A percentile compares a stretch with the other conserved stretches of the same genome.
phyloP scores from a whole-genome alignment of 2,329 filamentous ascomycete species.

The Cladosporium sp. region DNA sequence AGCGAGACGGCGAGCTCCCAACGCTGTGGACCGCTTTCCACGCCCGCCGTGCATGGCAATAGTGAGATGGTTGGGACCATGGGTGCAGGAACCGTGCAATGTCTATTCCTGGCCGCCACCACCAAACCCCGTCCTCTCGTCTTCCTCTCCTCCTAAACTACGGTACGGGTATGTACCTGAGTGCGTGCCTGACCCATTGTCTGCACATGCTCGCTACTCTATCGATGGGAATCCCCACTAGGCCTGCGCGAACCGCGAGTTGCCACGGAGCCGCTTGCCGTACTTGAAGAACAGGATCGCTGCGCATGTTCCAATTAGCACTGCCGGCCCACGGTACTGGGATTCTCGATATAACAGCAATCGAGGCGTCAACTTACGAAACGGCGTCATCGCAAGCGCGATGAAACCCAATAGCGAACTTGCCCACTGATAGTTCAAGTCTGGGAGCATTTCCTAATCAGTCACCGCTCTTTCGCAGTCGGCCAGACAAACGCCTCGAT shows the following conservation, averaged over 20 bases:
- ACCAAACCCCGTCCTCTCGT: too few relatives aligned
- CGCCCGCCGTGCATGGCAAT: constrained; percentile 3
- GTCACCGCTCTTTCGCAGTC: constrained; percentile 41
- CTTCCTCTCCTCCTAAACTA: too few relatives aligned
- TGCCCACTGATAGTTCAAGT: constrained; percentile 49
- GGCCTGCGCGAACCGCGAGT: constrained; percentile 43
- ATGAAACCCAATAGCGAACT: constrained; percentile 44
- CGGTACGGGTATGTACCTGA: too few relatives aligned
- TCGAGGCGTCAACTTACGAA: constrained; percentile 30
- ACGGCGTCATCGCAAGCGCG: constrained; percentile 46
- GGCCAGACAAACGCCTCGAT: neutral
- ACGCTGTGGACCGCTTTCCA: constrained; percentile 6
- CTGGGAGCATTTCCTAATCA: constrained; percentile 29
- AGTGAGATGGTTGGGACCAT: constrained; percentile 12
- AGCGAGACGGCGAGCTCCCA: neutral
- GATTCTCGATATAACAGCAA: neutral
- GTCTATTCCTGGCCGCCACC: constrained; percentile 15
- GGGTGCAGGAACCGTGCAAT: neutral
- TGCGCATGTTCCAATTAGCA: constrained; percentile 22
- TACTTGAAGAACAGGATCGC: constrained; percentile 47
- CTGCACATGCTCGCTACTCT: constrained; percentile 5
- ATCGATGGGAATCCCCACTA: constrained; percentile 25
- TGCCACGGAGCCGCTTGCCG: constrained; percentile 46
- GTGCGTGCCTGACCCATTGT: too few relatives aligned
- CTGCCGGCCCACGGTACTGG: constrained; percentile 21